Percentiles rank a stretch among this genome's conserved stretches.
Evolutionary conservation across 169 alveolate species (phyloP).

Genomic region (Nephromyces sp.): DNA sequence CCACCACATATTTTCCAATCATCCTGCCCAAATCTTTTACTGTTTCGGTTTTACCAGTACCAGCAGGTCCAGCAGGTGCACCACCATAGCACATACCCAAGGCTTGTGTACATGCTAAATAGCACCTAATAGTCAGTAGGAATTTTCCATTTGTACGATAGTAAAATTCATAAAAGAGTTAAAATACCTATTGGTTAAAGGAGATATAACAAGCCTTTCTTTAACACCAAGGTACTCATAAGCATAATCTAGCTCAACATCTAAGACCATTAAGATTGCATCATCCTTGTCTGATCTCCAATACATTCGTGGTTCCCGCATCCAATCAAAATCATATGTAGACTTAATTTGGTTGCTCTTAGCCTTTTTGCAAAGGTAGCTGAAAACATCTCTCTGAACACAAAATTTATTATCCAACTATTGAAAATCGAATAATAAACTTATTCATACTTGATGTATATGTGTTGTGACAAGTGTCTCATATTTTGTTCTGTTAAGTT

Average conservation of each 20-base stretch:
- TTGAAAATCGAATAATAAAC: not conserved
- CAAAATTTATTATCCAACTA: no score
- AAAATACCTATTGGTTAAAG: slow-evolving; percentile 81
- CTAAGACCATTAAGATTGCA: slow-evolving; percentile 77
- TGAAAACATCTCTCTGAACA: slow-evolving; percentile 79
- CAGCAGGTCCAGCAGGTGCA: slow-evolving; percentile 98
- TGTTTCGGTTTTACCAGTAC: slow-evolving; percentile 94
- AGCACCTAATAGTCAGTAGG: slow-evolving; percentile 14
- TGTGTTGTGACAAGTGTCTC: slow-evolving; percentile 90
- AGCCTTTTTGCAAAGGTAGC: slow-evolving; percentile 78
- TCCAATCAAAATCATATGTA: slow-evolving; percentile 89
- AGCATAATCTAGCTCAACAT: slow-evolving; percentile 83
- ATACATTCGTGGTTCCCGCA: slow-evolving; percentile 77
- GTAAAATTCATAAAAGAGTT: no score
- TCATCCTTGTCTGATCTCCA: slow-evolving; percentile 79
- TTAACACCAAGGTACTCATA: slow-evolving; percentile 88
- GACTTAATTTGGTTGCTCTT: slow-evolving; percentile 75
- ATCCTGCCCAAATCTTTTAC: slow-evolving; percentile 89
- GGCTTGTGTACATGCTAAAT: slow-evolving; percentile 60
- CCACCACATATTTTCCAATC: slow-evolving; percentile 87
- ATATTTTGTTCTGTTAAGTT: slow-evolving; percentile 80
- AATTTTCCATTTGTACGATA: not conserved
- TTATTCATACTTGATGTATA: slow-evolving; percentile 63
- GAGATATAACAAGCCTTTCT: slow-evolving; percentile 86
- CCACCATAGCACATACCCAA: slow-evolving; percentile 91